These are phyloP conservation scores for Penicillium palitans DNA, from an alignment of 2,329 filamentous ascomycete genomes.

Conservation along the genomic window DNA sequence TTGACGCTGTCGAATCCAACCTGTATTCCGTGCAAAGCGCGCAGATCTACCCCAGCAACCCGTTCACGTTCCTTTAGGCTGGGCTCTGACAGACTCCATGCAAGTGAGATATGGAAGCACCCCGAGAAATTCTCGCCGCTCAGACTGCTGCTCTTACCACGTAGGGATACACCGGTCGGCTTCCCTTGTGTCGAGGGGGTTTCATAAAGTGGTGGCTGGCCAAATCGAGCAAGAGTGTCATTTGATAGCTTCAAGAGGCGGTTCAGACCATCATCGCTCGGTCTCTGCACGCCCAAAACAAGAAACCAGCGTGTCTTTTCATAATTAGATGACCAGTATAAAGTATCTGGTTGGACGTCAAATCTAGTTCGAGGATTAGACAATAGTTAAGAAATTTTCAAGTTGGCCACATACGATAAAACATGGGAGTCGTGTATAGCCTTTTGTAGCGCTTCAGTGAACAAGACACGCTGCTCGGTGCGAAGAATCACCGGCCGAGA, in stretches of 20 bases:
- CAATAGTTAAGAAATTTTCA: not conserved
- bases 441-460: conserved; percentile 58
- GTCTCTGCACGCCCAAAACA: conserved; percentile 63
- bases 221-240: conserved; percentile 56
- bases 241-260: conserved; percentile 69
- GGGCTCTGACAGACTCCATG: conserved; percentile 69
- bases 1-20: conserved; percentile 65
- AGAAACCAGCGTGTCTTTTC: conserved; percentile 77
- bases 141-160: conserved; percentile 3
- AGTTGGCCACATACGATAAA: conserved; percentile 43
- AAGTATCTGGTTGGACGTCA: conserved; percentile 43
- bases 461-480: conserved; percentile 69
- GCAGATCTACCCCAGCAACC: conserved; percentile 26
- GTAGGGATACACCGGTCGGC: not conserved
- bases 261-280: conserved; percentile 57
- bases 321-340: conserved; percentile 68
- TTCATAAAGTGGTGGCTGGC: conserved; percentile 70
- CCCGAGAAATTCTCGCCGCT: conserved; percentile 47
- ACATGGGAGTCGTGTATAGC: conserved; percentile 47
- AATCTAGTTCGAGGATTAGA: conserved; percentile 46
- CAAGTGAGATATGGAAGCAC: conserved; percentile 85
- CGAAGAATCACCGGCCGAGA: conserved; percentile 76
- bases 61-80: conserved; percentile 44
- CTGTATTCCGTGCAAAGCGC: conserved; percentile 43
- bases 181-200: not conserved